Conservation (phyloP, 1,284 basidiomycete species). For the Cerioporus squamosus region DNA sequence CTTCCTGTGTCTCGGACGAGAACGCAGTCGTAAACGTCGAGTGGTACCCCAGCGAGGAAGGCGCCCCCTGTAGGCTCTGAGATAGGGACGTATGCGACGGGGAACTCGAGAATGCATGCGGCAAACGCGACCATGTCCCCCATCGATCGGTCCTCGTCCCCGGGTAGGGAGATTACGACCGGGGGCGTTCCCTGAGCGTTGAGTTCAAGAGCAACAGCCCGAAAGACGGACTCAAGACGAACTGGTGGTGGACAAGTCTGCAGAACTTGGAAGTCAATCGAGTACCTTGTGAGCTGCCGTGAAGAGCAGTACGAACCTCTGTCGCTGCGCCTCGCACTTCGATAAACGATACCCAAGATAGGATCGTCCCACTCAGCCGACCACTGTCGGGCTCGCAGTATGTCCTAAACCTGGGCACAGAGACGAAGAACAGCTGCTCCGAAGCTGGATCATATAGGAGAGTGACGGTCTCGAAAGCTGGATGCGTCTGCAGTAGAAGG, state of each 20-base stretch:
- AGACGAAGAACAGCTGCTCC: slow-evolving; percentile 53
- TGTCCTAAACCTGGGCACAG: slow-evolving; percentile 17
- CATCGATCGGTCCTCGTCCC: slow-evolving; percentile 1
- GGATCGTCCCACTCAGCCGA: neutral
- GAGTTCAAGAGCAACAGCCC: neutral
- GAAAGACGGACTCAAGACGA: neutral
- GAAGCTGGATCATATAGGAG: slow-evolving; percentile 45
- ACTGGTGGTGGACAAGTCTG: slow-evolving; percentile 3
- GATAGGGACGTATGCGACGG: slow-evolving; percentile 56
- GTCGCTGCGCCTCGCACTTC: slow-evolving; percentile 2
- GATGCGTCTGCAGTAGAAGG: slow-evolving; percentile 23
- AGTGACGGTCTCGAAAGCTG: slow-evolving; percentile 39
- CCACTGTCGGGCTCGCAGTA: slow-evolving; percentile 13
- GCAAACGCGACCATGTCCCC: slow-evolving; percentile 50
- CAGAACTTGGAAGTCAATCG: neutral
- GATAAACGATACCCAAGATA: slow-evolving; percentile 4
- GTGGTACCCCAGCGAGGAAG: slow-evolving; percentile 45
- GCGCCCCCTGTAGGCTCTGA: slow-evolving; percentile 28
- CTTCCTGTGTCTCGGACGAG: slow-evolving; percentile 14
- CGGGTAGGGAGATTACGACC: neutral
- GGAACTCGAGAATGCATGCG: slow-evolving; percentile 60
- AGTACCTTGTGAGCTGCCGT: neutral
- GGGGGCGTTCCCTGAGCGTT: neutral
- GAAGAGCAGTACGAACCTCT: neutral
- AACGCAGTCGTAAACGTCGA: slow-evolving; percentile 53